These are phyloP conservation scores for Stemphylium vesicarium DNA, from an alignment of 2,329 filamentous ascomycete species.

Conservation along the genomic window DNA sequence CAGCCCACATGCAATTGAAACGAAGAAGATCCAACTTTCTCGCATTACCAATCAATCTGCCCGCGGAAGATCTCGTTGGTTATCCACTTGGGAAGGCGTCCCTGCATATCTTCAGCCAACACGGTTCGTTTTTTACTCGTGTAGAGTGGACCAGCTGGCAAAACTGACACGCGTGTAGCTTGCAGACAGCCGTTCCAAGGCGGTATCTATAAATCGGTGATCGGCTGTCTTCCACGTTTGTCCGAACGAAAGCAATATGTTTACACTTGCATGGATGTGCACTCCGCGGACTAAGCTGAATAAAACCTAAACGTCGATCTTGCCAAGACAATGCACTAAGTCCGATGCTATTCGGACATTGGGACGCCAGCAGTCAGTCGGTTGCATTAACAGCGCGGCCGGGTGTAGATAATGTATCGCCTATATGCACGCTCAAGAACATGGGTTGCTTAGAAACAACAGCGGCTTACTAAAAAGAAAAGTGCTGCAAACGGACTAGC, in stretches of 20 bases:
- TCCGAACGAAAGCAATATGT: not conserved
- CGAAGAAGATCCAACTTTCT: not conserved
- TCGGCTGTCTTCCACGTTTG: not conserved
- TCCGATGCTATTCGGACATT: not conserved
- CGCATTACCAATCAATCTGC: conserved; percentile 11
- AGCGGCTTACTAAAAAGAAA: not conserved
- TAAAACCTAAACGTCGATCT: conserved; percentile 1
- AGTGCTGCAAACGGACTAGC: not conserved
- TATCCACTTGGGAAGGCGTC: conserved; percentile 1
- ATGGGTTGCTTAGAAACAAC: not conserved
- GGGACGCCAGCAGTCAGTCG: not conserved
- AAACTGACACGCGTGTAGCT: not conserved
- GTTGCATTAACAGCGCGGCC: conserved; percentile 10
- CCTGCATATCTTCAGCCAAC: conserved; percentile 9
- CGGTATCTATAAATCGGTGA: not conserved
- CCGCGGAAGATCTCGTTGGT: not conserved
- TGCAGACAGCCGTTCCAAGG: not conserved
- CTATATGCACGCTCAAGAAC: conserved; percentile 1
- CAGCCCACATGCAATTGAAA: not conserved
- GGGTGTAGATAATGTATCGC: conserved; percentile 1
- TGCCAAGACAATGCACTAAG: conserved; percentile 5
- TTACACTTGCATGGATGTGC: not conserved
- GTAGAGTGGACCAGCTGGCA: not conserved
- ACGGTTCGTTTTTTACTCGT: conserved; percentile 5
- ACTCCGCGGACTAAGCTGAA: not conserved